phyloP scores from a whole-genome alignment of 495 filamentous ascomycete species.

The Penicillium diatomitis region DNA sequence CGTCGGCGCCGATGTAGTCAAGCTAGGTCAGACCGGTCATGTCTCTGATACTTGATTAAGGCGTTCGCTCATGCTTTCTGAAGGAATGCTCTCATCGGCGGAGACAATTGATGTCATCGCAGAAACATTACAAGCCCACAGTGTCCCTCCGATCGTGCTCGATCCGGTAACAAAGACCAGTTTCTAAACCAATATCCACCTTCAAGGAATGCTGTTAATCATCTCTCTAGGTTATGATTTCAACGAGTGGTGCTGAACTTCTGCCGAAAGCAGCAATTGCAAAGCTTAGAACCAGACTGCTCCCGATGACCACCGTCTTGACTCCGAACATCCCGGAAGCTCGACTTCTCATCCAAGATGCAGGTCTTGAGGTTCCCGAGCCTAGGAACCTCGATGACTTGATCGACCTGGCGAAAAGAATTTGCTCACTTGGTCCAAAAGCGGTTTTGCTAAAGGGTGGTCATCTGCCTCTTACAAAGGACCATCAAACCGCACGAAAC shows the following conservation, averaged over 20 bases:
- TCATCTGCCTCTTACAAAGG: constrained; percentile 68
- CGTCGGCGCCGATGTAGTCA: constrained; percentile 82
- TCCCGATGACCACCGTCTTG: constrained; percentile 70
- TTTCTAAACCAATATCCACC: no score
- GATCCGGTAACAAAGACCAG: constrained; percentile 57
- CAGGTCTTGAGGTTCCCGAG: constrained; percentile 39
- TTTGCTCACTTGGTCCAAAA: constrained; percentile 61
- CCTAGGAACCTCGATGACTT: constrained; percentile 51
- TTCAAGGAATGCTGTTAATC: constrained; percentile 3
- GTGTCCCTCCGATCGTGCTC: constrained; percentile 57
- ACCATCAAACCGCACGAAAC: constrained; percentile 40
- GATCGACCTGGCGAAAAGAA: constrained; percentile 53
- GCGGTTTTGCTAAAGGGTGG: constrained; percentile 89
- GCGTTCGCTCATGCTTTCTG: neutral
- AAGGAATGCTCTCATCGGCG: constrained; percentile 85
- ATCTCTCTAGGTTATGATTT: constrained; percentile 70
- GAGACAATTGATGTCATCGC: constrained; percentile 69
- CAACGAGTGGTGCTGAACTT: constrained; percentile 72
- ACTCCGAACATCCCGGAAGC: constrained; percentile 95
- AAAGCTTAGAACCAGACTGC: constrained; percentile 52
- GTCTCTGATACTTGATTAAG: neutral
- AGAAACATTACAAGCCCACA: constrained; percentile 50
- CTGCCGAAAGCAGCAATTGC: constrained; percentile 61
- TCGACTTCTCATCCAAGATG: constrained; percentile 54
- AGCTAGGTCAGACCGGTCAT: constrained; percentile 55